Base-by-base conservation (phyloP, 2,329 filamentous ascomycete species). In the Xylariaceae sp. region DNA sequence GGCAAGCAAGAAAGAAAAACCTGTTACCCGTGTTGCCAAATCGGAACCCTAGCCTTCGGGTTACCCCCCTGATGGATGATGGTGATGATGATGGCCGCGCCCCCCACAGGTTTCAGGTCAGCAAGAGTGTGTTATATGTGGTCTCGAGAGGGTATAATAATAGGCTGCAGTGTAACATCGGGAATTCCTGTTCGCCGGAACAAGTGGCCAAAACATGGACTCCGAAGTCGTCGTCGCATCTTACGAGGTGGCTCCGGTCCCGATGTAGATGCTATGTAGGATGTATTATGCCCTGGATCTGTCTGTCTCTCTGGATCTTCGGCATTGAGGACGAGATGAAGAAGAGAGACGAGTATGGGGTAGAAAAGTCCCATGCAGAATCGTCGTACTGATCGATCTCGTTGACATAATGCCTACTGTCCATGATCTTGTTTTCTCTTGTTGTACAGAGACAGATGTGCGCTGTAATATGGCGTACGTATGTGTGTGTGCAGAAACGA, bases 301-400 rank as follows among this genome's bases (percentile, higher is more conserved):
- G 2, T 23, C 23, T 23, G 23, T 30, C 47, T 49, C 50, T 60
- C 56, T 45, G 10, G 55, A 47, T 18, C 48, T 45, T 49, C 13
- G 13, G 39, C 45, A 44, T 37, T 39, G 54, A 58, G 23, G 44
- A 53, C 35, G 42, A 13, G 42, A n/a, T 13, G 42, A 13, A 17
- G 13, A 15, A 42, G 51, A 51, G 45, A 53, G 39, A 45, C 7
- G 30, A 55, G 37, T 49, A 62, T 59, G 62, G 60, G 58, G 60
- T 59, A 58, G 58, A 59, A 23, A 62, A 61, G 60, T 62, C 62
- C 62, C 63, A 53, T 62, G 37, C 37, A 39, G 37, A 17, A 56
- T 15, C 35, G 44, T 30, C 47, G 56, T 15, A 39, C 17, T 47
- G 51, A 30, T 53, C 52, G 37, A 56, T 13, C 42, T 23, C 42